Conservation (phyloP, 2,329 filamentous ascomycete species). For the Beauveria sp. region DNA sequence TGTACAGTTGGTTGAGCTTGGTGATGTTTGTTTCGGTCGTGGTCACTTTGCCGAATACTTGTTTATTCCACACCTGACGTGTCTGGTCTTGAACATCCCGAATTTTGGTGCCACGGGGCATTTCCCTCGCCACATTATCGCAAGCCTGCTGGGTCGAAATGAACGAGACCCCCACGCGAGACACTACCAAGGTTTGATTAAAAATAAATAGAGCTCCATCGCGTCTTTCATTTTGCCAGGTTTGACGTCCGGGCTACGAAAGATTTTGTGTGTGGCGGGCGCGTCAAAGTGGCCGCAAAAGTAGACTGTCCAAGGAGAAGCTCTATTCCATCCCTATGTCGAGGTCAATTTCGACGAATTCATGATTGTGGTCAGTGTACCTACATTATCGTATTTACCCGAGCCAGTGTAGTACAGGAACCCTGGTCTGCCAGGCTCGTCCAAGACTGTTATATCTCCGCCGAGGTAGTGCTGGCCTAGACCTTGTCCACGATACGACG, state of each 20-base stretch:
- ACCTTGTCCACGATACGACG: constrained; percentile 52
- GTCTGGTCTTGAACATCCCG: constrained; percentile 37
- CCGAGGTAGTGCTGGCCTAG: constrained; percentile 55
- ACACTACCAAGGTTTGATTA: constrained; percentile 36
- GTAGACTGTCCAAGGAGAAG: constrained; percentile 54
- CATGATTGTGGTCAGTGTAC: not conserved
- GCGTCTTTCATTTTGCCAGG: not conserved
- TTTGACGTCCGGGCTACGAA: constrained; percentile 27
- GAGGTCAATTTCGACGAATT: not conserved
- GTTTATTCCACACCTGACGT: constrained; percentile 49
- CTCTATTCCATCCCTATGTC: constrained; percentile 51
- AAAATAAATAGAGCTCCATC: constrained; percentile 50
- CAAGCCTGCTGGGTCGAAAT: constrained; percentile 57
- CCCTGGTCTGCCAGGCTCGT: constrained; percentile 24
- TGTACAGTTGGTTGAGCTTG: constrained; percentile 56
- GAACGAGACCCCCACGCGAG: constrained; percentile 60
- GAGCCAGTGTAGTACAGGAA: constrained; percentile 46
- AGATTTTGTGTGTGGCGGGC: constrained; percentile 36
- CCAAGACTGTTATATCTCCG: constrained; percentile 47
- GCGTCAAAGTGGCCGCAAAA: constrained; percentile 56
- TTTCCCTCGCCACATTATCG: constrained; percentile 47
- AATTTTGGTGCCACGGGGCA: constrained; percentile 38
- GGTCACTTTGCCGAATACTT: constrained; percentile 57
- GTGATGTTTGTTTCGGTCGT: constrained; percentile 47
- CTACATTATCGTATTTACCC: constrained; percentile 55